phyloP scores from a whole-genome alignment of 768 basidiomycete genomes.

The Stropharia rugosoannulata region DNA sequence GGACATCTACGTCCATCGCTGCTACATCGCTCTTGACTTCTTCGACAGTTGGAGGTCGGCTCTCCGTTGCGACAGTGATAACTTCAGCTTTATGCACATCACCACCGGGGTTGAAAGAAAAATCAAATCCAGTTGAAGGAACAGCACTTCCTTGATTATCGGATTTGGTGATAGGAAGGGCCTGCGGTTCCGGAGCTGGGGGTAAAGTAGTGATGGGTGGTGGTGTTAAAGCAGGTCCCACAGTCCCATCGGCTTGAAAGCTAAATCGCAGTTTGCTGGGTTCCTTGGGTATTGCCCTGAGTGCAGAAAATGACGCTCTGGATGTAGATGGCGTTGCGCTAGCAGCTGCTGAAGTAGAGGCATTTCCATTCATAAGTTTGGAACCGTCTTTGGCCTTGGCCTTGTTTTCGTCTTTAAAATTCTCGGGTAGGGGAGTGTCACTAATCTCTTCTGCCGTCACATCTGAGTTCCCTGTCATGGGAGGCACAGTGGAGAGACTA shows the following conservation, averaged over 20 bases:
- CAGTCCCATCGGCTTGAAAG: constrained; percentile 52
- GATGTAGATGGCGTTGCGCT: constrained; percentile 16
- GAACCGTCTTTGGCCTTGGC: constrained; percentile 11
- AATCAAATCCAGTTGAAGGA: constrained; percentile 15
- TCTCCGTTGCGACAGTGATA: background rate
- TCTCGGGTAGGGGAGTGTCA: constrained; percentile 25
- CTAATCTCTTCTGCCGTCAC: constrained; percentile 32
- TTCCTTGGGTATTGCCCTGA: constrained; percentile 54
- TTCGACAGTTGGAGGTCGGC: constrained; percentile 1
- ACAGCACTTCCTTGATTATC: constrained; percentile 5
- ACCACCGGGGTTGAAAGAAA: constrained; percentile 14
- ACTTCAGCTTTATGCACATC: background rate
- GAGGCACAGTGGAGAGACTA: background rate
- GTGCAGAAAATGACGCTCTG: constrained; percentile 18
- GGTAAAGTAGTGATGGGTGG: constrained; percentile 21
- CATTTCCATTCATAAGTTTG: constrained; percentile 8
- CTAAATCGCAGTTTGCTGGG: constrained; percentile 79
- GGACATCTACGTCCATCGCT: constrained; percentile 21
- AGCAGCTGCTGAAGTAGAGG: background rate
- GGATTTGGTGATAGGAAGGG: constrained; percentile 8
- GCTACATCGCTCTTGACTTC: constrained; percentile 25
- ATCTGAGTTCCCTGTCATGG: constrained; percentile 10
- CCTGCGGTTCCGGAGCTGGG: constrained; percentile 9
- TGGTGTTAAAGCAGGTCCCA: background rate
- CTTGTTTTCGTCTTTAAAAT: constrained; percentile 13